These are phyloP conservation scores for Flaveria bidentis DNA, from an alignment of 129 eudicot species.

Conservation along the genomic window DNA sequence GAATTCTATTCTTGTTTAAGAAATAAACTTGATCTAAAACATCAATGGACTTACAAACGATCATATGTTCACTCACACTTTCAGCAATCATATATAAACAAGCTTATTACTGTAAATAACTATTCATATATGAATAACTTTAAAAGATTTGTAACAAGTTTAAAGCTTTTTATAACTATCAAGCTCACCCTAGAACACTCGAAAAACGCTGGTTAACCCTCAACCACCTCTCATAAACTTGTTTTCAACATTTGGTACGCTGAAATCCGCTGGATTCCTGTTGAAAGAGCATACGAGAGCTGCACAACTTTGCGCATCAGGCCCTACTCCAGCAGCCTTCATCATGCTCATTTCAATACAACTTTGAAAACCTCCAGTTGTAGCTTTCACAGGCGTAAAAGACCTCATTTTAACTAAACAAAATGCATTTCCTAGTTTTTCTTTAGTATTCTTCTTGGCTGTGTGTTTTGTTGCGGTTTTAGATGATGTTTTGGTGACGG, in stretches of 20 bases:
- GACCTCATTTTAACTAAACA: constrained; percentile 7
- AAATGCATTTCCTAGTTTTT: constrained; percentile 9
- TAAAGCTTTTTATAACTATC: constrained; percentile 15
- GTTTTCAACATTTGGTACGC: constrained; percentile 24
- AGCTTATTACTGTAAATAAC: too few relatives aligned
- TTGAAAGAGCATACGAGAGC: constrained; percentile 27
- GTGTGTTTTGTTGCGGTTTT: constrained; percentile 8
- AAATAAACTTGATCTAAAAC: too few relatives aligned
- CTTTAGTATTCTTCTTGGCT: constrained; percentile 1
- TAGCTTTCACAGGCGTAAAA: constrained; percentile 7
- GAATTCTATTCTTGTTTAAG: too few relatives aligned
- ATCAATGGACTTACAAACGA: too few relatives aligned
- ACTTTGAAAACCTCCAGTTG: constrained; percentile 10
- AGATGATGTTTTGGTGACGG: neutral
- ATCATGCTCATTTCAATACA: neutral
- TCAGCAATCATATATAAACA: too few relatives aligned
- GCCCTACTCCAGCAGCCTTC: constrained; percentile 14
- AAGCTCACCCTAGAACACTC: neutral
- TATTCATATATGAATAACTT: too few relatives aligned
- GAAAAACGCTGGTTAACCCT: constrained; percentile 10
- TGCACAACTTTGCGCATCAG: constrained; percentile 7
- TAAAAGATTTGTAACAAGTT: too few relatives aligned
- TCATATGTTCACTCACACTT: too few relatives aligned
- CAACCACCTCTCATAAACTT: constrained; percentile 42
- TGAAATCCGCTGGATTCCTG: constrained; percentile 47